Conservation (phyloP, 2,329 filamentous ascomycete species). For the Calonectria pseudoturangicola region DNA sequence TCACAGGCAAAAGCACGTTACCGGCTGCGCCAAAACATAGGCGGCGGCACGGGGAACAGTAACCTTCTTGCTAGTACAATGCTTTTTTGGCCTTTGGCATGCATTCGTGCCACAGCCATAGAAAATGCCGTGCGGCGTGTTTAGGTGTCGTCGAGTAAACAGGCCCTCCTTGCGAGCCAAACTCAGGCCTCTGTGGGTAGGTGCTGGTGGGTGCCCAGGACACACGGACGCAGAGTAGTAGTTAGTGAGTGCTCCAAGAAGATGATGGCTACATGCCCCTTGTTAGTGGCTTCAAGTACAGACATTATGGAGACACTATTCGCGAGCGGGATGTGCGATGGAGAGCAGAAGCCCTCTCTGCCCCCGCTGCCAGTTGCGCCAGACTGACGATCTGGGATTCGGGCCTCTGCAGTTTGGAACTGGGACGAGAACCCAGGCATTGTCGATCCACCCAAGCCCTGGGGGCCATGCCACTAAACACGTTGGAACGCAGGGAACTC, state of each 20-base stretch:
- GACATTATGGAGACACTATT: constrained; percentile 14
- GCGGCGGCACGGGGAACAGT: constrained; percentile 17
- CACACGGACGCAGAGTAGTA: constrained; percentile 19
- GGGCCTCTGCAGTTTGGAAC: constrained; percentile 25
- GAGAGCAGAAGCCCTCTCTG: constrained; percentile 7
- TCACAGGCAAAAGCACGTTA: constrained; percentile 28
- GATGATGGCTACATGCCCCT: constrained; percentile 44
- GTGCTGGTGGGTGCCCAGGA: constrained; percentile 18
- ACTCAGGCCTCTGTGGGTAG: constrained; percentile 20
- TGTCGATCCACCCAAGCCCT: constrained; percentile 36
- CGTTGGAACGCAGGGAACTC: constrained; percentile 42
- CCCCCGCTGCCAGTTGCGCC: constrained; percentile 13
- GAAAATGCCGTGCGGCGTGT: not conserved
- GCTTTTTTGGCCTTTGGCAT: constrained; percentile 18
- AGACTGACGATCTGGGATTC: constrained; percentile 25
- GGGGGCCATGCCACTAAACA: constrained; percentile 42
- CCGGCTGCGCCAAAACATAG: constrained; percentile 23
- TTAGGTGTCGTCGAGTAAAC: constrained; percentile 14
- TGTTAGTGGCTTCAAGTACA: constrained; percentile 29
- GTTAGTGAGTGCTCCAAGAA: constrained; percentile 35
- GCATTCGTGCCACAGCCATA: constrained; percentile 7
- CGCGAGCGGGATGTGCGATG: constrained; percentile 18
- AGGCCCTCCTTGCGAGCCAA: constrained; percentile 14
- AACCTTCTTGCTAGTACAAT: constrained; percentile 14
- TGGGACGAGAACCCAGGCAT: constrained; percentile 25